phyloP scores from a whole-genome alignment of 805 yeast species.

The Kodamaea fukazawae region DNA sequence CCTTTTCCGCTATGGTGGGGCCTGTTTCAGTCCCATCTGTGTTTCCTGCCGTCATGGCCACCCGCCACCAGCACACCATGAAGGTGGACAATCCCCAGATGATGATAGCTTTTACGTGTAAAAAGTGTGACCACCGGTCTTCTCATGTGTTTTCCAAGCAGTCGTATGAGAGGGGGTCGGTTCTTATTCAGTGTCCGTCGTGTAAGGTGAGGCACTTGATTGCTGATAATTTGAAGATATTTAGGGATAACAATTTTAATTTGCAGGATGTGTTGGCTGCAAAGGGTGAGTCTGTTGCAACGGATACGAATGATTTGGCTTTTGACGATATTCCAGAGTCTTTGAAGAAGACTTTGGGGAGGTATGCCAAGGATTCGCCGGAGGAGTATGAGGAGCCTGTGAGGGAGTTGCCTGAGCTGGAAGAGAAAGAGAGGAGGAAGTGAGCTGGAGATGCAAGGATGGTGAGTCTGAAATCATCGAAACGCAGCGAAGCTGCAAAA shows the following conservation, averaged over 20 bases:
- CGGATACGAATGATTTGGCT: slow-evolving; percentile 62
- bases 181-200: slow-evolving; percentile 86
- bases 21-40: too few relatives aligned
- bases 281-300: slow-evolving; percentile 72
- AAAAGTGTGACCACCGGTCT: slow-evolving; percentile 77
- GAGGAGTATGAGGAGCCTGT: slow-evolving; percentile 22
- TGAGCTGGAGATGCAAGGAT: too few relatives aligned
- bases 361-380: slow-evolving; percentile 69
- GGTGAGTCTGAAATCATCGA: too few relatives aligned
- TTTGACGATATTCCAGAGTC: slow-evolving; percentile 67
- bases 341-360: slow-evolving; percentile 51
- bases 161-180: slow-evolving; percentile 84
- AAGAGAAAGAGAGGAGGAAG: neutral
- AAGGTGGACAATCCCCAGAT: slow-evolving; percentile 74
- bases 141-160: slow-evolving; percentile 91
- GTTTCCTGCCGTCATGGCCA: too few relatives aligned
- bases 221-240: slow-evolving; percentile 71
- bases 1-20: too few relatives aligned
- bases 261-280: slow-evolving; percentile 73
- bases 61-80: slow-evolving; percentile 15
- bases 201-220: slow-evolving; percentile 86
- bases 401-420: slow-evolving; percentile 6
- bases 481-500: too few relatives aligned
- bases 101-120: slow-evolving; percentile 91
- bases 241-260: slow-evolving; percentile 74